These are phyloP conservation scores for Allium cepa DNA, from an alignment of 106 monocot genomes.

Conservation along the genomic window DNA sequence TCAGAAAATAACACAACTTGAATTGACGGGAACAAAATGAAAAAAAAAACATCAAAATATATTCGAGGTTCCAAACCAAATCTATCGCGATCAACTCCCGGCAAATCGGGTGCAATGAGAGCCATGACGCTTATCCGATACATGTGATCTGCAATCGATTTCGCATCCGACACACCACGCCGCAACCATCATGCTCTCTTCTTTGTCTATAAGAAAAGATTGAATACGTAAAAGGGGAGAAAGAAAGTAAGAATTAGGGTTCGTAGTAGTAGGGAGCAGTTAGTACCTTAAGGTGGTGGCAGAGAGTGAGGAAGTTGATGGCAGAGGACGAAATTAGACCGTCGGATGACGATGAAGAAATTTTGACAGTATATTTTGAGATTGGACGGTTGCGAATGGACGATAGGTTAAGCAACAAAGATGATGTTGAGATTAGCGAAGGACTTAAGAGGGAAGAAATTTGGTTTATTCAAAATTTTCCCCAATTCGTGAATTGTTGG, in stretches of 20 bases:
- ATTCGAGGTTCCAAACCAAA: constrained; percentile 9
- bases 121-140: too few species aligned
- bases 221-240: too few species aligned
- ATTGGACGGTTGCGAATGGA: neutral
- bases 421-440: neutral
- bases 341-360: constrained; percentile 6
- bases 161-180: too few species aligned
- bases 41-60: neutral
- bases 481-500: too few species aligned
- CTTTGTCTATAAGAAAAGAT: too few species aligned
- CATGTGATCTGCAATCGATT: too few species aligned
- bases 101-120: too few species aligned
- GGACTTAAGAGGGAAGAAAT: constrained; percentile 7
- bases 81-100: too few species aligned
- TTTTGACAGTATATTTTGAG: constrained; percentile 14
- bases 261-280: constrained; percentile 76
- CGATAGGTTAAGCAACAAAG: neutral
- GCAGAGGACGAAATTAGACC: constrained; percentile 8
- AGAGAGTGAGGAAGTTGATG: constrained; percentile 10
- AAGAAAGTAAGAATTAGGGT: neutral
- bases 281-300: constrained; percentile 59
- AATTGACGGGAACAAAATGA: neutral
- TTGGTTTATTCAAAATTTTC: too few species aligned
- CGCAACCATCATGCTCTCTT: too few species aligned
- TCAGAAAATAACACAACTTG: neutral